Percentiles rank a stretch among this genome's conserved stretches.
Evolutionary conservation across 164 flowering plant species (phyloP).

Genomic region (Piper longum): DNA sequence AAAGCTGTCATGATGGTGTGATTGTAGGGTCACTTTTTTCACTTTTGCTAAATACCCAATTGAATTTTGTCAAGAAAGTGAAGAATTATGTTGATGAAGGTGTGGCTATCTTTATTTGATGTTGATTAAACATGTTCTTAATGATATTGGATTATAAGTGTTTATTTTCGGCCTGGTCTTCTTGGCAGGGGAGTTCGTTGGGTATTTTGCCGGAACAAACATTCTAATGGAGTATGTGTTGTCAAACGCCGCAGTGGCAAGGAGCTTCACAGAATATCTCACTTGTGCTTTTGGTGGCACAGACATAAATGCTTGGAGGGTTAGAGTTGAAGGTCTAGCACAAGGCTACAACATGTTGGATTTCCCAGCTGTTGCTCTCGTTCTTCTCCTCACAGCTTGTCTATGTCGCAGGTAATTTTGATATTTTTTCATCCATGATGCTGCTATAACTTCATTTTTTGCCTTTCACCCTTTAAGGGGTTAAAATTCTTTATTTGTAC

Average conservation of each 20-base stretch:
- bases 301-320: conserved; percentile 45
- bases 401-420: conserved; percentile 41
- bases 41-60: too few relatives aligned
- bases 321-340: conserved; percentile 36
- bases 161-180: neutral
- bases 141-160: neutral
- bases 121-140: neutral
- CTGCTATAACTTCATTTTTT: neutral
- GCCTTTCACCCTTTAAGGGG: neutral
- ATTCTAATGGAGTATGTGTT: conserved; percentile 78
- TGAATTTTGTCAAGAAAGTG: neutral
- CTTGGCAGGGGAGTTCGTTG: conserved; percentile 62
- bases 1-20: too few relatives aligned
- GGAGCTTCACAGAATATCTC: conserved; percentile 63
- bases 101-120: neutral
- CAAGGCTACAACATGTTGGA: conserved; percentile 54
- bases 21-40: neutral
- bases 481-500: neutral
- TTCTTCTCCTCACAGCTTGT: conserved; percentile 57
- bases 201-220: conserved; percentile 68
- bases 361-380: conserved; percentile 57
- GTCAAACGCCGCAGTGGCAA: conserved; percentile 71
- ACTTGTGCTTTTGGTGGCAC: conserved; percentile 32
- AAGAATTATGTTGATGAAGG: neutral
- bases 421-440: conserved; percentile 5